Evolutionary conservation across 2,329 filamentous ascomycete genomes (phyloP), one percentile per base, ranked within the genome.

Genomic region (Fusarium stilboides): DNA sequence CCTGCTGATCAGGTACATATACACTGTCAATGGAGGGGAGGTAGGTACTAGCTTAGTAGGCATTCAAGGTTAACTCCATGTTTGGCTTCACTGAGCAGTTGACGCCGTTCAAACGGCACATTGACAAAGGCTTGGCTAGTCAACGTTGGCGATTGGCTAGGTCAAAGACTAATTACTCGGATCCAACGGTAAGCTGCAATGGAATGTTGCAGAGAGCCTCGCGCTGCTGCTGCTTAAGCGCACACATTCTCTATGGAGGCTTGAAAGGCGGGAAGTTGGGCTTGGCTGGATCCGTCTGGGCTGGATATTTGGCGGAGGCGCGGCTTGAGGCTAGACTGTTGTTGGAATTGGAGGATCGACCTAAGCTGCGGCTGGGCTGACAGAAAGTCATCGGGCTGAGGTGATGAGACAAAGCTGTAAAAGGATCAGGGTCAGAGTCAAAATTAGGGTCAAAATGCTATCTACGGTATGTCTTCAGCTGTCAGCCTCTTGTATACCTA

Each of bases 321-420:
- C 39, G 62, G 69, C 58, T 62, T 59, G 60, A 40, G 55, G 49
- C 69, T 73, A 71, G 63, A 51, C 58, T 52, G 17, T 56, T 50
- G 26, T 42, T 45, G 62, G 61, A 56, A 56, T 64, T 57, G 60
- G 53, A 62, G 64, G 52, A 62, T 59, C 31, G 39, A 47, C 40
- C 59, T 66, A 46, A 43, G 58, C 62, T 61, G 68, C 58, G 68
- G 63, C 68, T 67, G 65, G 68, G 64, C 69, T 71, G 66, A 69
- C 62, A 56, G 45, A 40, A 56, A 45, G 52, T 10, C 47, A 54
- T 44, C 40, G 53, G 52, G 68, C 63, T 70, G 68, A 57, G 62
- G 44, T 49, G 62, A 49, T 45, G 28, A 40, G 39, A 63, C 57
- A 54, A 26, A 33, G n/a, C 28, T 31, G 28, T 31, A 31, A 31